These are phyloP conservation scores for Eutrema salsugineum DNA, from an alignment of 441 rosid genomes.

Conservation along the genomic window DNA sequence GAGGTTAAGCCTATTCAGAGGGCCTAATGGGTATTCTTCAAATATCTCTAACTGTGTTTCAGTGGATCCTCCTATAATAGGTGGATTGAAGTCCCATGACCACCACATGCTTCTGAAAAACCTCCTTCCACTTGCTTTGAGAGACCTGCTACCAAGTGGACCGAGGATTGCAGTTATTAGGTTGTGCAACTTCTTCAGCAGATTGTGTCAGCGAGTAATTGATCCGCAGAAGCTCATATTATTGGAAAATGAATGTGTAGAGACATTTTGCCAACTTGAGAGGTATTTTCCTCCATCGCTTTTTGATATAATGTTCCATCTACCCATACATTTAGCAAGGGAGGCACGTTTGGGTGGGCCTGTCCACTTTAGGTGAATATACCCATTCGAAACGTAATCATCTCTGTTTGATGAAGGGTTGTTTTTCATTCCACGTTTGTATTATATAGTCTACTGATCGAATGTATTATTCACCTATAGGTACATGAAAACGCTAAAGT, in stretches of 20 bases:
- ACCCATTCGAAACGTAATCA: neutral
- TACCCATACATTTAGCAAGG: neutral
- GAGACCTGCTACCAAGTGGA: no score
- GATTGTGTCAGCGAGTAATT: neutral
- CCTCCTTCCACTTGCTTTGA: no score
- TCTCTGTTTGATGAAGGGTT: no score
- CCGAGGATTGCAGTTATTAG: neutral
- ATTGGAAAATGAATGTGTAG: neutral
- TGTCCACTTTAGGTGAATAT: neutral
- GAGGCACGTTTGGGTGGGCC: neutral
- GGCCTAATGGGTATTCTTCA: neutral
- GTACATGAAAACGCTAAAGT: no score
- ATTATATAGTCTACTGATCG: no score
- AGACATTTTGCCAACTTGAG: neutral
- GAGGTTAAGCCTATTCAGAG: neutral
- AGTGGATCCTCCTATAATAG: neutral
- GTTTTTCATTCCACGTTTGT: no score
- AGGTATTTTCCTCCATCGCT: neutral
- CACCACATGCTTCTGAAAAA: neutral
- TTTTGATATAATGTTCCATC: neutral
- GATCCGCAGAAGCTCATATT: neutral
- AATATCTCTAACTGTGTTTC: neutral
- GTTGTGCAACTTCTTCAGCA: neutral
- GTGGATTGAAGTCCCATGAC: neutral
- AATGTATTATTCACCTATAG: no score